These are phyloP conservation scores for Globomyces pollinis-pini DNA, from an alignment of 192 early-diverging fungal species.

Conservation along the genomic window DNA sequence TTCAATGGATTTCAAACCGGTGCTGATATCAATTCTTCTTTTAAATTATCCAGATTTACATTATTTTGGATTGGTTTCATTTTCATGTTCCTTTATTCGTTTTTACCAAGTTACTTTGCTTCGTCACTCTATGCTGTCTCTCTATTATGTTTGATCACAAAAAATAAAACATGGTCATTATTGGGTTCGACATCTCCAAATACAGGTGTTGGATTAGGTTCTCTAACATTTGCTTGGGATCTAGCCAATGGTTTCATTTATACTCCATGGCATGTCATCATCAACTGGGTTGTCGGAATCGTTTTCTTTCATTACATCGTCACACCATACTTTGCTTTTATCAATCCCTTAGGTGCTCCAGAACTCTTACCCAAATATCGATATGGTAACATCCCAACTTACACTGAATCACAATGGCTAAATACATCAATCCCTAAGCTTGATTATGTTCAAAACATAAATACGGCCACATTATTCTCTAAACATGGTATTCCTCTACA, in stretches of 20 bases:
- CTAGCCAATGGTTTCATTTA: constrained; percentile 4
- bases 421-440: constrained; percentile 26
- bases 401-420: constrained; percentile 18
- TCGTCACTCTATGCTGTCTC: constrained; percentile 30
- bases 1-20: constrained; percentile 48
- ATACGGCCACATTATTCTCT: background rate
- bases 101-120: constrained; percentile 55
- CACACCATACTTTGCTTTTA: background rate
- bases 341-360: background rate
- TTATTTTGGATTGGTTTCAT: constrained; percentile 53
- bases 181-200: constrained; percentile 20
- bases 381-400: constrained; percentile 39
- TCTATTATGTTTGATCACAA: constrained; percentile 28
- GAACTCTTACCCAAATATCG: constrained; percentile 18
- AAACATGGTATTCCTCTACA: background rate
- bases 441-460: constrained; percentile 32
- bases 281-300: background rate
- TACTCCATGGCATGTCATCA: background rate
- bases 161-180: background rate
- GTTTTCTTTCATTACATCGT: background rate
- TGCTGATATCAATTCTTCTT: background rate
- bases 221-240: constrained; percentile 56
- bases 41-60: constrained; percentile 36
- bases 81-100: constrained; percentile 46
- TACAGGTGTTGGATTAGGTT: constrained; percentile 43